Base-by-base conservation (phyloP, 2,329 filamentous ascomycete species). In the Trichophyton equinum region DNA sequence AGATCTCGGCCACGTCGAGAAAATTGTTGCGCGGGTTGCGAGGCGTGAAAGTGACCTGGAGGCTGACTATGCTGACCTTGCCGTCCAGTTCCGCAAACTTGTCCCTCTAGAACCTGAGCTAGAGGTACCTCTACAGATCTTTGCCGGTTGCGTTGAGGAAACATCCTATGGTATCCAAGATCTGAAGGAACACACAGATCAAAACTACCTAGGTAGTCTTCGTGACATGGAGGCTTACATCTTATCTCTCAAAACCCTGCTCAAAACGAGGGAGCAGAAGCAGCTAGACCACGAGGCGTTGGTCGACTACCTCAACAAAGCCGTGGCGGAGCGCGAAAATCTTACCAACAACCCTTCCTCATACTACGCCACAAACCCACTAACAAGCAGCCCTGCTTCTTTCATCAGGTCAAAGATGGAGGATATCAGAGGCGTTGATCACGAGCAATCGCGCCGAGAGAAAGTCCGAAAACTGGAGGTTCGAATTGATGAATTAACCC, bases 161-260 rank as follows among this genome's bases (percentile, higher is more conserved):
- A 92, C 88, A 0, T 87, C 88, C 7, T 78, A 85, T 1, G 89
- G 89, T 3, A 82, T 96, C 69, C 88, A 85, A 69, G 79, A 77
- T n/a, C 81, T 99, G 62, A 89, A 90, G 70, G 91, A 97, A 64
- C 82, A 91, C 68, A 97, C 92, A 0, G 94, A 99, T 71, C 91
- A 95, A 69, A 91, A 96, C 74, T 99, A 99, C 71, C 84, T 99
- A 1, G 89, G 90, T 66, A 92, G 87, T 60, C 80, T 99, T 59
- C 85, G 91, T 58, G 94, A 99, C 75, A 96, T 97, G 91, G 89
- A 95, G 68, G 87, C 91, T 27, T 99, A 97, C 75, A 92, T 91
- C 65, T 77, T 83, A n/a, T 87, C 91, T 0, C 79, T 97, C 55
- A 95, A 95, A 74, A 81, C 84, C 25, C 85, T 99, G 4, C 84